These are phyloP conservation scores for Larix kaempferi DNA, from an alignment of 75 land plant species.

Conservation along the genomic window DNA sequence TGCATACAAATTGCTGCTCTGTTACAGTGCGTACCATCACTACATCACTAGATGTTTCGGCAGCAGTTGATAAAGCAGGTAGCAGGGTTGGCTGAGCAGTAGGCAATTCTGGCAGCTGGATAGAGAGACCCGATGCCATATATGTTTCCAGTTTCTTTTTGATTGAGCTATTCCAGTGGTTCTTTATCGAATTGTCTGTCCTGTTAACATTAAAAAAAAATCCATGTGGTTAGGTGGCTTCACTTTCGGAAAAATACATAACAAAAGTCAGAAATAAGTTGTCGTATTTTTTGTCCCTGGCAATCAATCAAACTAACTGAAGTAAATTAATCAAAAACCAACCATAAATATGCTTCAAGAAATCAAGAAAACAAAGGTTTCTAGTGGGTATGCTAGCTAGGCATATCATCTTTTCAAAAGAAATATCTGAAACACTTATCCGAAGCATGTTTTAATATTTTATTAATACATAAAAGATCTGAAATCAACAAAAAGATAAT, in stretches of 20 bases:
- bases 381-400: too few species aligned
- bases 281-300: not conserved
- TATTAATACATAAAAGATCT: too few species aligned
- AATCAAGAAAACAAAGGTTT: too few species aligned
- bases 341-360: not conserved
- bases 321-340: not conserved
- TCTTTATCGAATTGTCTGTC: constrained; percentile 93
- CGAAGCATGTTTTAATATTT: too few species aligned
- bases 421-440: too few species aligned
- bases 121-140: constrained; percentile 22
- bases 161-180: constrained; percentile 94
- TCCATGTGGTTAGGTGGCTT: not conserved
- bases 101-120: constrained; percentile 7
- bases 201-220: constrained; percentile 27
- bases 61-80: not conserved
- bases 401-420: too few species aligned
- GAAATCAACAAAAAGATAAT: too few species aligned
- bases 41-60: constrained; percentile 10
- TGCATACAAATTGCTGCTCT: constrained; percentile 8
- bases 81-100: not conserved
- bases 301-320: not conserved
- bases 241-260: not conserved
- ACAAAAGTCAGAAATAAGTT: not conserved
- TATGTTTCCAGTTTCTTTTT: constrained; percentile 79
- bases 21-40: not conserved